These are phyloP conservation scores for Eimeria praecox DNA, from an alignment of 169 alveolate species.

Conservation along the genomic window DNA sequence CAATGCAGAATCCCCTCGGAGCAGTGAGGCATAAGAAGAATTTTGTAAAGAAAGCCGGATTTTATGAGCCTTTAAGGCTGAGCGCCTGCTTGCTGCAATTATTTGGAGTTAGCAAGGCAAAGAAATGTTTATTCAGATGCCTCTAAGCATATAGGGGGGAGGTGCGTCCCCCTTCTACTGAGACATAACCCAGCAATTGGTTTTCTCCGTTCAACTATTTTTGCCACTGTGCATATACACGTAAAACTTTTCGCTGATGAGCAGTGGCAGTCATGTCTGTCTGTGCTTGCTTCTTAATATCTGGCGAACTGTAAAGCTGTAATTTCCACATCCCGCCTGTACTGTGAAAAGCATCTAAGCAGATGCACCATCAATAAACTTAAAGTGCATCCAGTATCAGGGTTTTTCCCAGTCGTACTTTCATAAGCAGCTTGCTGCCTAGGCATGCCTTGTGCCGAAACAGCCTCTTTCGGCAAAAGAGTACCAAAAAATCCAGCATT, in stretches of 20 bases:
- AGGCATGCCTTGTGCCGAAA: not conserved
- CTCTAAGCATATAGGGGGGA: not conserved
- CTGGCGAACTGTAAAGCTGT: not conserved
- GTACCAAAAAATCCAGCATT: constrained; percentile 15
- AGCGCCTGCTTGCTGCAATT: not conserved
- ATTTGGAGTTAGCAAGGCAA: not conserved
- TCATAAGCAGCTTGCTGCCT: not conserved
- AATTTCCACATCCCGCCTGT: not conserved
- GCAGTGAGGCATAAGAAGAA: not conserved
- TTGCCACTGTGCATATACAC: not conserved
- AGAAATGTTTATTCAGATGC: not conserved
- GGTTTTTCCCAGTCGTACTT: not conserved
- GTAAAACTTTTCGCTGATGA: not conserved
- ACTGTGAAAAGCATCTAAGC: not conserved
- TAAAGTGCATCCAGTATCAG: not conserved
- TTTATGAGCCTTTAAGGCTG: not conserved
- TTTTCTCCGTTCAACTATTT: not conserved
- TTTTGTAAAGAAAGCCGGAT: not conserved
- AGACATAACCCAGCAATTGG: not conserved
- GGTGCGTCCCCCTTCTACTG: not conserved
- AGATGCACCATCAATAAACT: not conserved
- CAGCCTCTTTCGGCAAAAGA: not conserved
- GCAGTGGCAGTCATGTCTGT: not conserved
- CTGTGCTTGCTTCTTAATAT: not conserved
- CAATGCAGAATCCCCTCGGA: not conserved